phyloP scores from a whole-genome alignment of 2,329 filamentous ascomycete species.

The Zasmidium cellare region DNA sequence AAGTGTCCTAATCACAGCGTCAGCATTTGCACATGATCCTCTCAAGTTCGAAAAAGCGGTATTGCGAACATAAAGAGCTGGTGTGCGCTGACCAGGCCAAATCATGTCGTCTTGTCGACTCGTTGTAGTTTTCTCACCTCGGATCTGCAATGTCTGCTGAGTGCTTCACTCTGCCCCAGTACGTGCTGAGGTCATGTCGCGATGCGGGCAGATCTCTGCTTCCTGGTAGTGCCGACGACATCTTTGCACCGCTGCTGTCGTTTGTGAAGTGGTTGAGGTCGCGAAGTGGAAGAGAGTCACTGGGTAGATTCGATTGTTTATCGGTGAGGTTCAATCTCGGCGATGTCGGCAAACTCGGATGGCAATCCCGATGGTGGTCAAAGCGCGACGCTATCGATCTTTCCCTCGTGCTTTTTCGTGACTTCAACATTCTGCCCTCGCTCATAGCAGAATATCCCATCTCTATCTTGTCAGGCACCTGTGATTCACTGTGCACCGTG shows the following conservation, averaged over 20 bases:
- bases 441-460: not conserved
- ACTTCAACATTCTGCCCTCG: conserved; percentile 3
- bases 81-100: conserved; percentile 28
- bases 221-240: conserved; percentile 64
- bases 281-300: not conserved
- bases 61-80: conserved; percentile 4
- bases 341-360: not conserved
- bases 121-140: conserved; percentile 64
- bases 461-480: no score
- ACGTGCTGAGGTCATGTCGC: conserved; percentile 87
- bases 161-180: conserved; percentile 92
- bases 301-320: conserved; percentile 6
- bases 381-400: not conserved
- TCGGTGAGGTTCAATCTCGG: not conserved
- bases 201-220: conserved; percentile 84
- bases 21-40: not conserved
- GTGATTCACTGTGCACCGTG: no score
- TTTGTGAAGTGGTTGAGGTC: not conserved
- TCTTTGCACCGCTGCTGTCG: conserved; percentile 29
- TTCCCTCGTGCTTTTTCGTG: conserved; percentile 11
- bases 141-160: conserved; percentile 89
- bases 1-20: conserved; percentile 67
- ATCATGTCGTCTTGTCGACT: conserved; percentile 18
- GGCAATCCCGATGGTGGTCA: not conserved
- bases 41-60: not conserved